These are phyloP conservation scores for Dalbergia cultrata DNA, from an alignment of 306 rosid species.

Conservation along the genomic window DNA sequence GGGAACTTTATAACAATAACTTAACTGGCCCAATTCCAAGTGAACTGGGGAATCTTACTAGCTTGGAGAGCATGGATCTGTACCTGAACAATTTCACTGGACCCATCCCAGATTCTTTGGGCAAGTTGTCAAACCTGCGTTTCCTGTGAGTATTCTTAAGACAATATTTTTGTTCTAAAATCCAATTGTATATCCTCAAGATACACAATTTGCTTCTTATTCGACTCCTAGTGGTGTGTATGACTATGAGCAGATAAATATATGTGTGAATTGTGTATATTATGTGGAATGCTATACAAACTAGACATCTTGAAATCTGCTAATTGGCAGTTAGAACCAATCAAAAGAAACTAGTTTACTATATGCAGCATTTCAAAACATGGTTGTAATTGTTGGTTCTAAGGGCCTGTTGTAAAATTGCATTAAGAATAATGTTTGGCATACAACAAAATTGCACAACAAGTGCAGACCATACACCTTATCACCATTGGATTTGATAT, in stretches of 20 bases:
- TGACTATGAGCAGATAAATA: background rate
- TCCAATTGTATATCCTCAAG: no score
- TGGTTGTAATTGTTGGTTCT: slow-evolving; percentile 2
- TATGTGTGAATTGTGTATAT: background rate
- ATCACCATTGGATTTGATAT: no score
- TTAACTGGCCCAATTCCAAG: slow-evolving; percentile 62
- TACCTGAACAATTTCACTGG: slow-evolving; percentile 59
- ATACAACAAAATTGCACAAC: no score
- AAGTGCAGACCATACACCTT: no score
- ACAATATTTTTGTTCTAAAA: no score
- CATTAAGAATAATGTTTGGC: no score
- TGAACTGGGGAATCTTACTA: slow-evolving; percentile 68
- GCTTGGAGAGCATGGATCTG: slow-evolving; percentile 75
- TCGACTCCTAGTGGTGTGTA: no score
- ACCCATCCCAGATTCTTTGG: slow-evolving; percentile 52
- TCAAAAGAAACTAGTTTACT: no score
- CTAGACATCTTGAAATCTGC: no score
- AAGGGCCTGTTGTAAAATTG: background rate
- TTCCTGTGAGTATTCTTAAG: slow-evolving; percentile 49
- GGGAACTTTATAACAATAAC: slow-evolving; percentile 68
- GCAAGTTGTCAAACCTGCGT: slow-evolving; percentile 57
- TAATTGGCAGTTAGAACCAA: no score
- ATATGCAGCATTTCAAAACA: background rate
- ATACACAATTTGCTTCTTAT: no score
- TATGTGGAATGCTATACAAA: no score